Percentiles rank a stretch among this genome's conserved stretches.
Evolutionary conservation across 805 yeast species (phyloP).

Genomic region (Monosporozyma yasuniensis): DNA sequence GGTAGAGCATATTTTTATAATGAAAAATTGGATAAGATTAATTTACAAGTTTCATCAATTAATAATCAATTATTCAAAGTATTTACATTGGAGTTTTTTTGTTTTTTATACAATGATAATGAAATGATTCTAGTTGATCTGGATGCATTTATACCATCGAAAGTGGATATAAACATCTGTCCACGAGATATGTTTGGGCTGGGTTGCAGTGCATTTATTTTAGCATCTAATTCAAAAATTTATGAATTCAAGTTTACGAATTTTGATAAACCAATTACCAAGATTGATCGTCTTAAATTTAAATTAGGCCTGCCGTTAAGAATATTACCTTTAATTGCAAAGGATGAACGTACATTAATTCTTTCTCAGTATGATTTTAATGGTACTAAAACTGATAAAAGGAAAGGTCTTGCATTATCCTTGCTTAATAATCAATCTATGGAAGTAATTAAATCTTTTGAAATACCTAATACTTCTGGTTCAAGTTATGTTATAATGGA

Average conservation of each 20-base stretch:
- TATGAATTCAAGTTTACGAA: neutral
- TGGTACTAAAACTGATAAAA: too few species aligned
- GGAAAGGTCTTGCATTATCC: neutral
- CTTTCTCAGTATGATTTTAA: neutral
- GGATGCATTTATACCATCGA: neutral
- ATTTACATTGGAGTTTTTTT: neutral
- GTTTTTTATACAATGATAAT: neutral
- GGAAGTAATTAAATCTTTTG: neutral
- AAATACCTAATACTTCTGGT: neutral
- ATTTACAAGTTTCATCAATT: neutral
- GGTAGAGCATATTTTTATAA: conserved; percentile 1
- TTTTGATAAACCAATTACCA: neutral
- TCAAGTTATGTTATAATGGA: neutral
- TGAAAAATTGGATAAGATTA: neutral
- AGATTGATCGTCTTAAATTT: neutral
- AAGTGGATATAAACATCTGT: neutral
- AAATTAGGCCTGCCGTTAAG: neutral
- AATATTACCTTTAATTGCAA: neutral
- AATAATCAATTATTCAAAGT: neutral
- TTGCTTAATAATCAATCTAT: neutral
- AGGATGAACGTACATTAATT: neutral
- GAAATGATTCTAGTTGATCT: neutral
- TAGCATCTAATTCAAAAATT: neutral
- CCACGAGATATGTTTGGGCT: neutral
- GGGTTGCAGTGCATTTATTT: neutral